Evolutionary conservation across 2,329 filamentous ascomycete species (phyloP).

Genomic region (Ophiocordyceps camponoti-rufipedis): DNA sequence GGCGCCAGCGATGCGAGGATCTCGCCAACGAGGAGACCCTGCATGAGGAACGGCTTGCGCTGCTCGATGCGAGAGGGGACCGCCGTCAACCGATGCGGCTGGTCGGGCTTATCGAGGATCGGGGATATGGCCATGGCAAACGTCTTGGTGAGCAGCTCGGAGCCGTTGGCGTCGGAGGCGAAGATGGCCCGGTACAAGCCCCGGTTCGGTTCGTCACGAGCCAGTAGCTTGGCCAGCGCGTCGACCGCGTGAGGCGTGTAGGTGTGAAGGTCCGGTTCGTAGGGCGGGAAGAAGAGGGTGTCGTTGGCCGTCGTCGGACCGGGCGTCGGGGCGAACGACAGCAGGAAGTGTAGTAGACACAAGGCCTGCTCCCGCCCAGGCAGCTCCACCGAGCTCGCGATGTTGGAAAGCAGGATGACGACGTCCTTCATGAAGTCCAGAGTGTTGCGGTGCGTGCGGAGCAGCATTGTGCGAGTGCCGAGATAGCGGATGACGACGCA

Average conservation of each 20-base stretch:
- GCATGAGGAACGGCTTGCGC: slow-evolving; percentile 78
- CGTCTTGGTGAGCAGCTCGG: slow-evolving; percentile 68
- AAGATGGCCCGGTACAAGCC: slow-evolving; percentile 73
- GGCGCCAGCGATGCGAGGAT: slow-evolving; percentile 64
- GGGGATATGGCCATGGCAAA: slow-evolving; percentile 78
- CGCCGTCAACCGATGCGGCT: slow-evolving; percentile 36
- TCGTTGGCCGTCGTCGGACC: slow-evolving; percentile 38
- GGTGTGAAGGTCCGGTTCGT: slow-evolving; percentile 63
- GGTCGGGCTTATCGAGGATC: slow-evolving; percentile 46
- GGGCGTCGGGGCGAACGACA: slow-evolving; percentile 75
- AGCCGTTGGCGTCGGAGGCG: slow-evolving; percentile 45
- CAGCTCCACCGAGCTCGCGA: slow-evolving; percentile 62
- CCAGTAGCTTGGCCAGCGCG: slow-evolving; percentile 75
- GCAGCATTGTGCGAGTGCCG: slow-evolving; percentile 72
- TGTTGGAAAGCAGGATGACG: slow-evolving; percentile 76
- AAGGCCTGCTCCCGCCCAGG: slow-evolving; percentile 75
- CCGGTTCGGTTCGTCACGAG: slow-evolving; percentile 83
- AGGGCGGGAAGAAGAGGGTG: slow-evolving; percentile 58
- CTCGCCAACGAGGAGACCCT: slow-evolving; percentile 78
- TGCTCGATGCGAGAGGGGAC: slow-evolving; percentile 55
- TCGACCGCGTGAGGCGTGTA: slow-evolving; percentile 86
- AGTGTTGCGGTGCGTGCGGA: slow-evolving; percentile 68
- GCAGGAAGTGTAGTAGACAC: slow-evolving; percentile 70
- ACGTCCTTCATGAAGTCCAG: slow-evolving; percentile 96
- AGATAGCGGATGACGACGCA: slow-evolving; percentile 71